Evolutionary conservation across 441 rosid species (phyloP).

Genomic region (Cnidoscolus chayamansa): DNA sequence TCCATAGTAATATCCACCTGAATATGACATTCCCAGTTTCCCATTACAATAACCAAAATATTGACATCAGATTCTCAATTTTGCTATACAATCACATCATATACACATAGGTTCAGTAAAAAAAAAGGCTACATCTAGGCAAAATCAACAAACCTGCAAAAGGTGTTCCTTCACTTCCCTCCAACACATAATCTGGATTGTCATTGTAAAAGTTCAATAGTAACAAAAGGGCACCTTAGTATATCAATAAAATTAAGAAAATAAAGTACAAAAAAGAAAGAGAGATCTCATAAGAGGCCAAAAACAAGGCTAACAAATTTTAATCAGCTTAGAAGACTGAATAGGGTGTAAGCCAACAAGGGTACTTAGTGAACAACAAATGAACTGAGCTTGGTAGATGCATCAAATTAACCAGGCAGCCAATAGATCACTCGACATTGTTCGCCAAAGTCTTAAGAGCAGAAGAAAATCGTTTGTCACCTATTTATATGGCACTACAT

Average conservation of each 20-base stretch:
- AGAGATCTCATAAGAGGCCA: neutral
- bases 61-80: conserved; percentile 10
- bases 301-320: neutral
- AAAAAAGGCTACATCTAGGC: neutral
- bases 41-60: conserved; percentile 23
- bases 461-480: neutral
- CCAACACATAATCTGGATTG: conserved; percentile 85
- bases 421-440: neutral
- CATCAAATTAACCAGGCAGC: neutral
- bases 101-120: neutral
- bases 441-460: neutral
- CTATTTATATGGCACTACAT: neutral
- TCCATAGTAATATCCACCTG: conserved; percentile 92
- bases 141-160: conserved; percentile 64
- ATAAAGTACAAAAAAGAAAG: neutral
- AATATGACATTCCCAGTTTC: conserved; percentile 12
- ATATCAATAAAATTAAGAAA: conserved; percentile 1
- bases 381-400: neutral
- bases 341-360: neutral
- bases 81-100: conserved; percentile 16
- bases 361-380: neutral
- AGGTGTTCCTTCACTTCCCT: conserved; percentile 95
- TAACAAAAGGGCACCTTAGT: neutral
- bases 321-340: neutral
- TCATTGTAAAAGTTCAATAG: conserved; percentile 26